phyloP scores from a whole-genome alignment of 768 basidiomycete species.

The Holtermannia corniformis region DNA sequence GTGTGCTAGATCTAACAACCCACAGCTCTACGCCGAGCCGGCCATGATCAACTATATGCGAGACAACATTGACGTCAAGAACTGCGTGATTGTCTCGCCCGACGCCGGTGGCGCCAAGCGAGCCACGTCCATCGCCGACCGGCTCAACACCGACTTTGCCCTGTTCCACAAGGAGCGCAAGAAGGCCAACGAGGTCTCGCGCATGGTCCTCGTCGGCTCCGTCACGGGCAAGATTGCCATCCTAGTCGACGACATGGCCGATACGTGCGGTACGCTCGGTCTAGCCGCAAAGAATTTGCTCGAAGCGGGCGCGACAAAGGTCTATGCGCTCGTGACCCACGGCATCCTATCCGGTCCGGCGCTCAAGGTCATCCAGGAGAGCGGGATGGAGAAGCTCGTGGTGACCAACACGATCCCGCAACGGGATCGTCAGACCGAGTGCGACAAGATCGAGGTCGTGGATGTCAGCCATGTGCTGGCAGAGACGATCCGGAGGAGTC shows the following conservation, averaged over 20 bases:
- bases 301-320: constrained; percentile 77
- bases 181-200: constrained; percentile 48
- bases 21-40: constrained; percentile 75
- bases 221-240: constrained; percentile 91
- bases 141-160: constrained; percentile 88
- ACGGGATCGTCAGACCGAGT: constrained; percentile 50
- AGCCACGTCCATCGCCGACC: constrained; percentile 89
- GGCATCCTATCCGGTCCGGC: constrained; percentile 45
- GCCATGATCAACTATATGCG: constrained; percentile 91
- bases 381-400: constrained; percentile 66
- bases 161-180: constrained; percentile 86
- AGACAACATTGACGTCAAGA: constrained; percentile 69
- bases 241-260: constrained; percentile 97
- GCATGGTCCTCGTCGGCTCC: constrained; percentile 80
- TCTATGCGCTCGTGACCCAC: constrained; percentile 85
- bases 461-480: constrained; percentile 88
- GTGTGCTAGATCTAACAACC: background rate
- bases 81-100: constrained; percentile 87
- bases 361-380: constrained; percentile 16
- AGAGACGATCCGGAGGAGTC: constrained; percentile 76
- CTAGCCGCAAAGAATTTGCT: constrained; percentile 75
- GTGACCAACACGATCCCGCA: constrained; percentile 96
- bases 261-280: constrained; percentile 80
- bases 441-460: constrained; percentile 73
- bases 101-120: constrained; percentile 98